Conservation (phyloP, 352 stramenopile species). For the Blastocystis sp. region DNA sequence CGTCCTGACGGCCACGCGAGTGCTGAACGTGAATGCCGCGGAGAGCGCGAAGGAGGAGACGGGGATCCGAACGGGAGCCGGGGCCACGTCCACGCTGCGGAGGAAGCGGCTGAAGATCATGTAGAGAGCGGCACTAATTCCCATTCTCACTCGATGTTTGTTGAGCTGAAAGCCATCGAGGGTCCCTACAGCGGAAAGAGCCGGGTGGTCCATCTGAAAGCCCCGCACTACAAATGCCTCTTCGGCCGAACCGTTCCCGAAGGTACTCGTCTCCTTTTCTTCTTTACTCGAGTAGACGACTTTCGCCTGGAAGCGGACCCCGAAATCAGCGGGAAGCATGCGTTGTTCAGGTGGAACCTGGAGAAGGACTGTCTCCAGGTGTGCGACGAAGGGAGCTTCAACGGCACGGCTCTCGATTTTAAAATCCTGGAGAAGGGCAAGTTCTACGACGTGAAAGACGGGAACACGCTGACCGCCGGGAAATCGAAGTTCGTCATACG, state of each 20-base stretch:
- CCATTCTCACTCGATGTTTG: slow-evolving; percentile 23
- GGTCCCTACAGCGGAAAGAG: slow-evolving; percentile 51
- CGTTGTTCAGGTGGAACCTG: slow-evolving; percentile 30
- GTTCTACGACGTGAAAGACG: slow-evolving; percentile 26
- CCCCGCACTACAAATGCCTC: slow-evolving; percentile 35
- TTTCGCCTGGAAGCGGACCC: slow-evolving; percentile 37
- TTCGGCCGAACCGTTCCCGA: slow-evolving; percentile 38
- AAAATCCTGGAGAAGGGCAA: slow-evolving; percentile 33
- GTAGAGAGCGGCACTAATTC: neutral
- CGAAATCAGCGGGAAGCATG: slow-evolving; percentile 61
- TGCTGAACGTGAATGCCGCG: slow-evolving; percentile 39
- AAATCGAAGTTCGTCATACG: slow-evolving; percentile 54
- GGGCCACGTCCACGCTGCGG: slow-evolving; percentile 14
- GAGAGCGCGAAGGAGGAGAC: slow-evolving; percentile 1
- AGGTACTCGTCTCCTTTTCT: neutral
- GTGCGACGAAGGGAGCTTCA: slow-evolving; percentile 50
- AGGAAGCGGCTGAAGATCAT: slow-evolving; percentile 63
- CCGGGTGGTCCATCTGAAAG: neutral
- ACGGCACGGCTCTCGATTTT: slow-evolving; percentile 49
- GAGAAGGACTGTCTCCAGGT: slow-evolving; percentile 50
- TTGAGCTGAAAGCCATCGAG: slow-evolving; percentile 45
- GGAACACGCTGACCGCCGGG: slow-evolving; percentile 38
- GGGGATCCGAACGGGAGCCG: slow-evolving; percentile 51
- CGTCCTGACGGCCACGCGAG: slow-evolving; percentile 45
- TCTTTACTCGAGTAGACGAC: slow-evolving; percentile 14